A percentile compares a stretch with the other conserved stretches of the same genome.
Conservation (phyloP, 2,329 filamentous ascomycete species). For the Mycocentrospora acerina region DNA sequence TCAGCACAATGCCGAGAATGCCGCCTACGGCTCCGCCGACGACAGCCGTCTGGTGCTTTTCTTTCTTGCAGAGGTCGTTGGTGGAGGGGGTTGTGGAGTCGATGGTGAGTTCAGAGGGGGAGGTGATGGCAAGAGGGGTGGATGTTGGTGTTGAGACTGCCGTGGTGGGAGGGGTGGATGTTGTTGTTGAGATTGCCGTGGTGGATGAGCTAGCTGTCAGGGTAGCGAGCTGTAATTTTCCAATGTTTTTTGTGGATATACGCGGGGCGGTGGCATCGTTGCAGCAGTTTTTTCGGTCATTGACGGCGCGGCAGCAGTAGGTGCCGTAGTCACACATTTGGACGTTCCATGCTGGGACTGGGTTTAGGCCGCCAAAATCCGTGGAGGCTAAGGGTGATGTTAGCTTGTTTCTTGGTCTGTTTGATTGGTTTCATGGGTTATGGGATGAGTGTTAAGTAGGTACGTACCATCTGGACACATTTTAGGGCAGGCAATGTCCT, state of each 20-base stretch:
- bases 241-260: conserved; percentile 24
- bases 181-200: conserved; percentile 3
- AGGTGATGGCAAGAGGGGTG: conserved; percentile 10
- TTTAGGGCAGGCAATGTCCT: conserved; percentile 30
- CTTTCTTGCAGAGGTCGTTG: conserved; percentile 14
- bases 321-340: conserved; percentile 38
- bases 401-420: neutral
- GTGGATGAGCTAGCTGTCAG: conserved; percentile 8
- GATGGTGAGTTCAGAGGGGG: conserved; percentile 3
- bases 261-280: conserved; percentile 25
- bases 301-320: conserved; percentile 36
- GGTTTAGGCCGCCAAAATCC: conserved; percentile 15
- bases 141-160: conserved; percentile 7
- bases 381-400: conserved; percentile 10
- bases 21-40: conserved; percentile 30
- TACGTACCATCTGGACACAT: conserved; percentile 33
- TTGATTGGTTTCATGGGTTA: neutral
- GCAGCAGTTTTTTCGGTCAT: conserved; percentile 32
- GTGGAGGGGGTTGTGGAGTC: conserved; percentile 5
- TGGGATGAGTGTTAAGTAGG: neutral
- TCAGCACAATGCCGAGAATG: conserved; percentile 22
- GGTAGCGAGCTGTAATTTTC: conserved; percentile 21
- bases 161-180: conserved; percentile 3
- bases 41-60: conserved; percentile 21
- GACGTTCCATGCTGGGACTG: conserved; percentile 34